Evolutionary conservation across 805 yeast genomes (phyloP), one percentile per base, ranked within the genome.

Genomic region (Kuraishia hungarica): DNA sequence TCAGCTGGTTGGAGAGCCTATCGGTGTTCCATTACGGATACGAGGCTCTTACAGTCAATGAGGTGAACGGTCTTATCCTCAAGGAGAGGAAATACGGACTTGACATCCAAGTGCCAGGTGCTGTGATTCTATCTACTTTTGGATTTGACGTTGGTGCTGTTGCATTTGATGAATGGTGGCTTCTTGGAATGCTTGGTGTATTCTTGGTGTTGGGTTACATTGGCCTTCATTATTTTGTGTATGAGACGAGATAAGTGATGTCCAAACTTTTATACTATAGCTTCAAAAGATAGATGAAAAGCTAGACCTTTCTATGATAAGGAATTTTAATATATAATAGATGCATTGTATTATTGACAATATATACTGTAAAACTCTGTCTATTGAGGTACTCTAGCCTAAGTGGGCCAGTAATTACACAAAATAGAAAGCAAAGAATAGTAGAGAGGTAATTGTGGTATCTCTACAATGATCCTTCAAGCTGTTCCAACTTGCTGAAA

Each of bases 21-120:
- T 91, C 97, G 1, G 82, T 93, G 54, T 94, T 93, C 78, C 98
- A 94, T 69, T 94, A 91, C 65, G 97, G 97, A 0, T 94, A 93
- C 67, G 99, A 94, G 67, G 89, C 97, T 0, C 74, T 94, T 60
- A 78, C 91, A 2, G 92, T 94, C 55, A 94, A 94, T 68, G 99
- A 94, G 67, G 98, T 93, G 10, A 87, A 86, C 64, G 88, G 89
- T 39, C 77, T 94, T 66, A 84, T 89, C 15, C 76, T 94, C 62
- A 83, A 82, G 59, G 99, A 94, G 67, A 85, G 83, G 66, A 94
- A 94, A 70, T 93, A 86, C 64, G 99, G 99, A 0, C 77, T 94
- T 49, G 87, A 92, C 50, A 93, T 94, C 62, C 97, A 91, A 69
- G 96, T 94, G 17, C 99, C 99, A 0, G 99, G 99, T 11, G 98